Base-by-base conservation (phyloP, 2,329 filamentous ascomycete genomes). In the Mariannaea sp. region DNA sequence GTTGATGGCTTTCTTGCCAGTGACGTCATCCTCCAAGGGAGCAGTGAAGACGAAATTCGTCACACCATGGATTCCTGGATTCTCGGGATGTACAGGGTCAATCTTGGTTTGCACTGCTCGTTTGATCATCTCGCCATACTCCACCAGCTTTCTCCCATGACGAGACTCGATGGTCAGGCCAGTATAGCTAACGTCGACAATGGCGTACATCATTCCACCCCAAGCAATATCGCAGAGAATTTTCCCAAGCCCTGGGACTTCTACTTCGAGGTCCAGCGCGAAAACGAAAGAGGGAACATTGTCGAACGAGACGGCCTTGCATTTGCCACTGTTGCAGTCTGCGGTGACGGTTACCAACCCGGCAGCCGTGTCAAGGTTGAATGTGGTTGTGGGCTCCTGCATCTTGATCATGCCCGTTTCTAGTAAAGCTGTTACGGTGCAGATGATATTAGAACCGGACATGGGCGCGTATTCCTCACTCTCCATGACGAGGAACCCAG, bases 401-500 rank as follows among this genome's bases (percentile, higher is more conserved):
- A 79, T 79, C 0, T 67, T 62, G 1, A 79, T 49, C 69, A 78
- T 77, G 1, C 76, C 77, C 0, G 75, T 79, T 56, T 79, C 77
- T n/a, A 80, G 58, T 12, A 80, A 60, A 1, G 77, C 77, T 0
- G 77, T 79, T 0, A 71, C 62, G 0, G 73, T 75, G 39, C 70
- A 73, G 13, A 79, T 77, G 2, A 71, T 73, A 41, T 80, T 79
- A 1, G 72, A 70, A 0, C 77, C 76, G 3, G 75, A 77, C 70
- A 65, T 70, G 42, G 56, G 61, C 1, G 62, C 58, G n/a, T 76
- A 78, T 51, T 78, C 72, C 16, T 77, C 75, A 49, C 70, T 72
- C 57, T 77, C 75, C 72, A 79, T 74, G 33, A 78, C 77, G 35
- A 79, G 54, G 45, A 79, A 75, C 0, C 73, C 77, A 1, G 72